A percentile compares a stretch with the other conserved stretches of the same genome.
Conservation (phyloP, 768 basidiomycete species). For the Rhizopogon salebrosus region DNA sequence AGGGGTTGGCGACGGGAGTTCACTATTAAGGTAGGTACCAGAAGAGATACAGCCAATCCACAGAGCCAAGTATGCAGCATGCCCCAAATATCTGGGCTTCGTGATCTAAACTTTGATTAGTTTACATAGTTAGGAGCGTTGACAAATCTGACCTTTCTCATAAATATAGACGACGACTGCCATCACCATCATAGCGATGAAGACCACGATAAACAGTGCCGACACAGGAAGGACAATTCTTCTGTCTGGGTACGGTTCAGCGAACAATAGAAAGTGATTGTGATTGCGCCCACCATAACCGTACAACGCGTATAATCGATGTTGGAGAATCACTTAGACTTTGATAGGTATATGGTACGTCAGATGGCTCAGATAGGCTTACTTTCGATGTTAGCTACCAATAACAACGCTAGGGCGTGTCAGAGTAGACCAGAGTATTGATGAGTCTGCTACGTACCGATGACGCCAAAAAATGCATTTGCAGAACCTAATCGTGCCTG, state of each 20-base stretch:
- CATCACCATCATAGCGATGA: background rate
- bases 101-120: background rate
- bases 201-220: background rate
- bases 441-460: background rate
- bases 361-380: background rate
- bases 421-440: background rate
- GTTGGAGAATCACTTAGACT: background rate
- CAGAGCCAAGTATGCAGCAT: background rate
- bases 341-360: background rate
- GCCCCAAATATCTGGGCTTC: background rate
- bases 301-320: conserved; percentile 1
- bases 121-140: background rate
- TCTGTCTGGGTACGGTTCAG: background rate
- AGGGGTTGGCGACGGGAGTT: background rate
- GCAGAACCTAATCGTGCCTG: background rate
- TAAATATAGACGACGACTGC: background rate
- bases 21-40: background rate
- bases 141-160: background rate
- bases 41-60: conserved; percentile 5
- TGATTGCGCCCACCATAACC: background rate
- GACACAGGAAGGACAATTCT: background rate
- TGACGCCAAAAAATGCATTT: background rate
- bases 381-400: conserved; percentile 3
- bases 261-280: background rate
- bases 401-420: background rate